Base-by-base conservation (phyloP, 1,284 basidiomycete species). In the Cryptococcus hybrid region DNA sequence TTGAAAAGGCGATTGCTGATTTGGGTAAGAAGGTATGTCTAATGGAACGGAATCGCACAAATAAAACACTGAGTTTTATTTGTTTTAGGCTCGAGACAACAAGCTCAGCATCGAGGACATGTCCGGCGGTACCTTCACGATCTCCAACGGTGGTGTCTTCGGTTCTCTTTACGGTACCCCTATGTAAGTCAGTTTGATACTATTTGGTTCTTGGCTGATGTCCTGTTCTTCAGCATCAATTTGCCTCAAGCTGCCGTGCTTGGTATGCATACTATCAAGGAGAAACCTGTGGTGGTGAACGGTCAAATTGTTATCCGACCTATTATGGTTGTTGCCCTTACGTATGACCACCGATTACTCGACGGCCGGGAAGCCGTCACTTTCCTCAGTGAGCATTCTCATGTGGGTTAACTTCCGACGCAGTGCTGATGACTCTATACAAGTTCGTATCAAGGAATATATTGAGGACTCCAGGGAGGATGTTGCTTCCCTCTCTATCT, bases 111-210 rank as follows among this genome's bases (percentile, higher is more conserved):
- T 99, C 58, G 96, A 99, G 77, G 92, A 95, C 76, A 94, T 95
- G 95, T 84, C 91, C 46, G 96, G 95, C 56, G 94, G 95, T 53
- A 88, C 91, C 24, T 98, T 99, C 84, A 99, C 95, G 69, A 98
- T 99, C 79, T 98, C 95, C 55, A 99, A 99, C 77, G 96, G 96
- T 51, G 96, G 95, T 70, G 95, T 99, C 74, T 99, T 99, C 71
- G 95, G 95, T 56, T 96, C 92, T 54, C 82, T 98, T 50, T 97
- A 89, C 75, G 95, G 95, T 52, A 99, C 95, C 40, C 95, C 95
- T 52, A 94, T 93, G 71, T 73, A 51, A 67, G 72, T 59, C 11
- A 2, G 34, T 0, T 42, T 55, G n/a, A 37, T 9, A 37, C 30
- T 51, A 18, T 9, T 24, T 13, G 40, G 52, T 43, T 30, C 52